Evolutionary conservation across 768 basidiomycete species (phyloP).

Genomic region (Antrodiella citrinella): DNA sequence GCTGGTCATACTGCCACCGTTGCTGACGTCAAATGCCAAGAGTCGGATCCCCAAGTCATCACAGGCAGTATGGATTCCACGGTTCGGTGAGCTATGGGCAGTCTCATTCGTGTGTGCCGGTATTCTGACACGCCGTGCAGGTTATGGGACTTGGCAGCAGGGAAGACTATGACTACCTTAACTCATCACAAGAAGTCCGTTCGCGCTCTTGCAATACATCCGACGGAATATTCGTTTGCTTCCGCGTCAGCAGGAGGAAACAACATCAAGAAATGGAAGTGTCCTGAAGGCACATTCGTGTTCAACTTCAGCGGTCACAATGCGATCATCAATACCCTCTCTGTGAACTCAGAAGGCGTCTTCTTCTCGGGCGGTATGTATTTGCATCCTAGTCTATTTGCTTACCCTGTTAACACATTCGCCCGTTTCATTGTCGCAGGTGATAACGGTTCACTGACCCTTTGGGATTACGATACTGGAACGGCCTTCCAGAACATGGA

Average conservation of each 20-base stretch:
- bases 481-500: constrained; percentile 92
- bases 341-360: constrained; percentile 92
- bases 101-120: not conserved
- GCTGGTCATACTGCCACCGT: constrained; percentile 93
- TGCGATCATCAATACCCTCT: constrained; percentile 93
- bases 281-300: constrained; percentile 92
- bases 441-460: constrained; percentile 84
- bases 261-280: constrained; percentile 99
- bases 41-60: constrained; percentile 96
- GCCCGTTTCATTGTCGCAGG: constrained; percentile 32
- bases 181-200: constrained; percentile 99
- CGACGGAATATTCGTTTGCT: constrained; percentile 94
- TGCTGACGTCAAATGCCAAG: constrained; percentile 93
- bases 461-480: constrained; percentile 95
- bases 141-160: constrained; percentile 96
- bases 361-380: constrained; percentile 90
- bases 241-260: constrained; percentile 96
- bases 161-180: constrained; percentile 91
- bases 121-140: constrained; percentile 29
- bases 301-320: constrained; percentile 96
- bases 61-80: constrained; percentile 99
- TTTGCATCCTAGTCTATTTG: not conserved
- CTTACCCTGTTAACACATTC: not conserved
- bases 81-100: constrained; percentile 49
- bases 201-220: constrained; percentile 88